Evolutionary conservation across 495 filamentous ascomycete genomes (phyloP).

Genomic region (Penicillium canariense): DNA sequence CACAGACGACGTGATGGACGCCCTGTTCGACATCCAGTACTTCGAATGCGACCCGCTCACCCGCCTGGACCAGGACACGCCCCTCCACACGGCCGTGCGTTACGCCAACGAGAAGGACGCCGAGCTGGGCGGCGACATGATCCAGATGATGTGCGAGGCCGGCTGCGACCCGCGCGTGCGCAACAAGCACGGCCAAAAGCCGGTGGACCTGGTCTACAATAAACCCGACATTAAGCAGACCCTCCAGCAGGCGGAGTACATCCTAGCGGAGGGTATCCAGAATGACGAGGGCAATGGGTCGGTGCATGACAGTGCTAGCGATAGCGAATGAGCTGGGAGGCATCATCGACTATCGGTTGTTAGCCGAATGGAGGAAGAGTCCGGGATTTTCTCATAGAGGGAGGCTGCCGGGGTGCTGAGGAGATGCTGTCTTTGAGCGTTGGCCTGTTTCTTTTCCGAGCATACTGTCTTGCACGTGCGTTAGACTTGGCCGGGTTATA

Average conservation of each 20-base stretch:
- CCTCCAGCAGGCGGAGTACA: constrained; percentile 78
- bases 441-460: not conserved
- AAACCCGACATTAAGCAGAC: constrained; percentile 64
- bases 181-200: constrained; percentile 48
- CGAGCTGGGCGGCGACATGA: constrained; percentile 63
- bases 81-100: constrained; percentile 82
- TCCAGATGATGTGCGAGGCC: constrained; percentile 91
- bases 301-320: constrained; percentile 38
- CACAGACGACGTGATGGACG: constrained; percentile 83
- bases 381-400: not conserved
- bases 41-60: constrained; percentile 92
- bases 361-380: not conserved
- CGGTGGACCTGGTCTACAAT: constrained; percentile 43
- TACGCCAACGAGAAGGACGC: constrained; percentile 73
- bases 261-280: constrained; percentile 45
- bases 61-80: constrained; percentile 80
- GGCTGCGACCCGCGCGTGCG: constrained; percentile 68
- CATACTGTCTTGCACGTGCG: not conserved
- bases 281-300: constrained; percentile 31
- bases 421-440: constrained; percentile 5
- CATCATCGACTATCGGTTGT: no score
- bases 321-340: constrained; percentile 40
- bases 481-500: constrained; percentile 13
- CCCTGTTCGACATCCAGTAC: constrained; percentile 87
- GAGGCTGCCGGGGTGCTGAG: not conserved